Evolutionary conservation across 164 flowering plant species (phyloP), one percentile per base, ranked within the genome.

Genomic region (Piper betle): DNA sequence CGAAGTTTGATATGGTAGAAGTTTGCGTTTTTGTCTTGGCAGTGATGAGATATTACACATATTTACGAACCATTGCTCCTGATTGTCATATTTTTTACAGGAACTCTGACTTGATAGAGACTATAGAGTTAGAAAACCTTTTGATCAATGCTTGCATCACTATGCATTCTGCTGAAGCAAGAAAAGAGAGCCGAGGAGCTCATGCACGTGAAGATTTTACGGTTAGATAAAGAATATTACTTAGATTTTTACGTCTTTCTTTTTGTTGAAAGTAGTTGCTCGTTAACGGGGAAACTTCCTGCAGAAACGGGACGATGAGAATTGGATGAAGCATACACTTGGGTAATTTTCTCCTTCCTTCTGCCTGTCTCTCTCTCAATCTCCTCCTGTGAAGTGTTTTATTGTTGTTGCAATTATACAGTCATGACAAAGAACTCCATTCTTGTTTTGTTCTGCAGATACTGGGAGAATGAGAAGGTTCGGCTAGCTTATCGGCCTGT

Each of bases 171-270:
- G 99, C 99, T 68, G 97, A 91, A 70, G 97, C 99, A 46, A 80
- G 97, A 72, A 94, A 91, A 70, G 99, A 94, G 71, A 94, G 96
- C 73, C 85, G 97, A 78, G 99, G 97, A 68, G 97, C 99, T 39
- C 99, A 94, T 78, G 97, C 96, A 25, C 91, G 96, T 67, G 96
- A 94, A 82, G 99, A 91, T 74, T 94, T 94, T 67, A 65, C 87
- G 73, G 97, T 94, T 37, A 66, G 92, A 56, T 18, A 72, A n/a
- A 54, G 54, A 20, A n/a, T n/a, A 53, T 41, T 60, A 52, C 39
- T 55, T 42, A 6, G 37, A 52, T 37, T 55, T 39, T 6, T n/a
- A 25, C 2, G 33, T 63, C 25, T 50, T 4, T 10, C 12, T 39
- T 5, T 39, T 4, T 37, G 10, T 33, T 12, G 38, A 7, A 12